Base-by-base conservation (phyloP, 2,329 filamentous ascomycete genomes). In the Ceratocystiopsis minuta region DNA sequence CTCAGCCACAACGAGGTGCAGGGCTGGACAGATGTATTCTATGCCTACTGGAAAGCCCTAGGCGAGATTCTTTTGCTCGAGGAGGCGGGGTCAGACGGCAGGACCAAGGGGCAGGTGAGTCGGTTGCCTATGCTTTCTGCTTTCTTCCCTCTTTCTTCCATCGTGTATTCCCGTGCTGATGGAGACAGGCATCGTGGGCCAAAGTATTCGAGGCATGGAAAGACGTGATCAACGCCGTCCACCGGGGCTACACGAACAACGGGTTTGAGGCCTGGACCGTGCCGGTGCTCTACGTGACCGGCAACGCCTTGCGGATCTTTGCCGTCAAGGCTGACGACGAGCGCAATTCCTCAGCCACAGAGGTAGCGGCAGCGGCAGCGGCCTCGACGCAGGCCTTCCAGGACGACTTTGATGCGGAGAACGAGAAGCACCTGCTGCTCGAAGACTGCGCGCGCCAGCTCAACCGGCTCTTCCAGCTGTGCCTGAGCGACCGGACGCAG, bases 381-480 rank as follows among this genome's bases (percentile, higher is more conserved):
- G 57, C 60, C 6, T 57, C 63, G 16, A 28, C 24, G 11, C 24
- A 28, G 24, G 24, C 24, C 24, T 78, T 87, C 51, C 75, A 82
- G 50, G 87, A 95, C 55, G 87, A 95, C 55, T 75, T 92, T 48
- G 78, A 87, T 46, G 72, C 75, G 1, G 79, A 86, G 46, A 60
- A 70, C 14, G 78, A 81, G 52, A 83, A 84, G 57, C 78, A 92
- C 53, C 79, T 86, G 48, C 86, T 83, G 55, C 67, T 98, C 24
- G 83, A 94, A 57, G 87, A 96, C 58, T 86, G 86, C 33, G 87
- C 90, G 15, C 75, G 88, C 49, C 76, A 88, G 37, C 75, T 98
- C 45, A 96, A 95, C 58, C 75, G 82, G 39, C 86, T 96, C 50
- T 98, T 96, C 58, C 83, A 82, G 15, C 61, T 93, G 5, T 98